A percentile compares a stretch with the other conserved stretches of the same genome.
phyloP scores from a whole-genome alignment of 371 early-diverging fungal species.

The Apophysomyces variabilis region DNA sequence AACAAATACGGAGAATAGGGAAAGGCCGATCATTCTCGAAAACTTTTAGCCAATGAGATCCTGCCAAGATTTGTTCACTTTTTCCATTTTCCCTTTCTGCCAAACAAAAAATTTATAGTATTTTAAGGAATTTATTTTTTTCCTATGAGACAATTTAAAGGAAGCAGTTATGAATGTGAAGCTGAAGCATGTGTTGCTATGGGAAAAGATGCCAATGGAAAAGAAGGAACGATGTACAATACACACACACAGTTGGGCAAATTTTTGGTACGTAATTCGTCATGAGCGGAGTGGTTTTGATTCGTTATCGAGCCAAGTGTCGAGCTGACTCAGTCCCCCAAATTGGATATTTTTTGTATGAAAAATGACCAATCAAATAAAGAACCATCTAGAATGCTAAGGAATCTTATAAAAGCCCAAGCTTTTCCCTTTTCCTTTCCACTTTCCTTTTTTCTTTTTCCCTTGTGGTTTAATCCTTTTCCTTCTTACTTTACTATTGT shows the following conservation, averaged over 20 bases:
- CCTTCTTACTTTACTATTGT: neutral
- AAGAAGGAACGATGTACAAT: neutral
- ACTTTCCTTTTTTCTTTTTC: neutral
- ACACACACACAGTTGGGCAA: neutral
- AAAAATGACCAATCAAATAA: neutral
- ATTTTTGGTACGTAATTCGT: neutral
- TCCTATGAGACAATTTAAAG: neutral
- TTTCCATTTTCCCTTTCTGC: neutral
- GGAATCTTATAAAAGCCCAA: neutral
- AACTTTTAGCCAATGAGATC: neutral
- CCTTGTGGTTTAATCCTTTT: slow-evolving; percentile 3
- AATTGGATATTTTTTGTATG: neutral
- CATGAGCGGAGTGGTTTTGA: neutral
- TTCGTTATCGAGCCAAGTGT: no score
- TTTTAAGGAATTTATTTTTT: no score
- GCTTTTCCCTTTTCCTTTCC: neutral
- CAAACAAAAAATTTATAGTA: neutral
- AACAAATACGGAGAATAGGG: slow-evolving; percentile 2
- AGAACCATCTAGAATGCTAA: neutral
- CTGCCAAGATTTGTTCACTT: slow-evolving; percentile 4
- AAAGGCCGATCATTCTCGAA: slow-evolving; percentile 9
- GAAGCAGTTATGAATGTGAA: neutral
- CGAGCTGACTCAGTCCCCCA: neutral
- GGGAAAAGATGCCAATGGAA: neutral
- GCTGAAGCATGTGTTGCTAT: neutral